Conservation (phyloP, 1,139 yeast species). For the Yamadazyma spencermartinsiae region DNA sequence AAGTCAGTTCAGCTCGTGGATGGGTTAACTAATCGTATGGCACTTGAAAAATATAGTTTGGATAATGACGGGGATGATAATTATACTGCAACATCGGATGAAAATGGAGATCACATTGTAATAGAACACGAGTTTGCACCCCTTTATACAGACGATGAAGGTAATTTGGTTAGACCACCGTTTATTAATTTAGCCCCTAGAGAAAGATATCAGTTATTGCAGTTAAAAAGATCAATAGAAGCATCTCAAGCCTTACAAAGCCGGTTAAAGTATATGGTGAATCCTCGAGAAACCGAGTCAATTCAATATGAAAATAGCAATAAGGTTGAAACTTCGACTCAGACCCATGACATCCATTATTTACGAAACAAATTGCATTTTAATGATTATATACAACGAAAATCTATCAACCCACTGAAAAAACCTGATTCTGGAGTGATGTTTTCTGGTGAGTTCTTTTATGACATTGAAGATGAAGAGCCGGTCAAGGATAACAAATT, state of each 20-base stretch:
- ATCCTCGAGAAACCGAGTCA: constrained; percentile 43
- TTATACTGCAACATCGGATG: not conserved
- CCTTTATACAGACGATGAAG: constrained; percentile 36
- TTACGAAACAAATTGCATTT: constrained; percentile 29
- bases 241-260: constrained; percentile 34
- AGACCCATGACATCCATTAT: constrained; percentile 37
- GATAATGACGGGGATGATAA: not conserved
- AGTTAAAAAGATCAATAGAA: constrained; percentile 40
- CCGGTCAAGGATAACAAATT: constrained; percentile 14
- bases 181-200: constrained; percentile 46
- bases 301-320: constrained; percentile 16
- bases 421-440: constrained; percentile 24
- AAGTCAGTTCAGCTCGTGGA: constrained; percentile 21
- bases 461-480: constrained; percentile 27
- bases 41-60: constrained; percentile 2
- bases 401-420: constrained; percentile 16
- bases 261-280: constrained; percentile 39
- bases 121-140: constrained; percentile 35
- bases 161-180: constrained; percentile 47
- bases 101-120: constrained; percentile 6
- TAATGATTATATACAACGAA: constrained; percentile 17
- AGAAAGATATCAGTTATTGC: constrained; percentile 44
- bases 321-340: constrained; percentile 44
- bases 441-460: constrained; percentile 38
- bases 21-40: constrained; percentile 9